Conservation (phyloP, 345 rosid species). For the Nasturtium officinale region DNA sequence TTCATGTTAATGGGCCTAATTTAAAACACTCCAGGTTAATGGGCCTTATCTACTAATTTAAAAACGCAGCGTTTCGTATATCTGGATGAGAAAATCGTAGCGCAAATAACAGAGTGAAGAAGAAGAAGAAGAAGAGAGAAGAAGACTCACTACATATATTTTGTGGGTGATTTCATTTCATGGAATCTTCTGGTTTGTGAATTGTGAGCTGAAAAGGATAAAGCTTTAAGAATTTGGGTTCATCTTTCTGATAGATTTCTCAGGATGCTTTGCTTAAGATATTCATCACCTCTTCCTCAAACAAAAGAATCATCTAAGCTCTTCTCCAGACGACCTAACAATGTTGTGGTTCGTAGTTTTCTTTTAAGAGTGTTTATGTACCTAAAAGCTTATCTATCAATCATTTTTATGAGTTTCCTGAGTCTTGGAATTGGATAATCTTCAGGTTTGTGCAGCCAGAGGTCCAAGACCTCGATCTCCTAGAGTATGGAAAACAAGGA, state of each 20-base stretch:
- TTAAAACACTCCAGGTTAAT: not conserved
- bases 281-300: slow-evolving; percentile 54
- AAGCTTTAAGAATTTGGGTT: slow-evolving; percentile 11
- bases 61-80: slow-evolving; percentile 21
- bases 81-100: slow-evolving; percentile 22
- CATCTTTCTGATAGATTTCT: not conserved
- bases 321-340: slow-evolving; percentile 39
- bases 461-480: slow-evolving; percentile 93
- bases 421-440: not conserved
- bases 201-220: not conserved
- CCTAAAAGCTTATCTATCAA: not conserved
- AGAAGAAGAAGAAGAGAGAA: slow-evolving; percentile 2
- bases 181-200: slow-evolving; percentile 5
- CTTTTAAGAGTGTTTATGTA: not conserved
- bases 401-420: not conserved
- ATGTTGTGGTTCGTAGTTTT: slow-evolving; percentile 54
- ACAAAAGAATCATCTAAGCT: slow-evolving; percentile 45
- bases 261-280: slow-evolving; percentile 66
- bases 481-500: slow-evolving; percentile 84
- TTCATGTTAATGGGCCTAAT: not conserved
- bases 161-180: not conserved
- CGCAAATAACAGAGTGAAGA: slow-evolving; percentile 15
- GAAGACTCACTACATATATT: too few relatives aligned
- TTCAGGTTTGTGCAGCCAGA: slow-evolving; percentile 78
- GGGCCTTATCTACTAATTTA: not conserved